Percentiles rank a stretch among this genome's conserved stretches.
These are phyloP conservation scores for Pezicula neosporulosa DNA, from an alignment of 2,329 filamentous ascomycete species.

Conservation along the genomic window DNA sequence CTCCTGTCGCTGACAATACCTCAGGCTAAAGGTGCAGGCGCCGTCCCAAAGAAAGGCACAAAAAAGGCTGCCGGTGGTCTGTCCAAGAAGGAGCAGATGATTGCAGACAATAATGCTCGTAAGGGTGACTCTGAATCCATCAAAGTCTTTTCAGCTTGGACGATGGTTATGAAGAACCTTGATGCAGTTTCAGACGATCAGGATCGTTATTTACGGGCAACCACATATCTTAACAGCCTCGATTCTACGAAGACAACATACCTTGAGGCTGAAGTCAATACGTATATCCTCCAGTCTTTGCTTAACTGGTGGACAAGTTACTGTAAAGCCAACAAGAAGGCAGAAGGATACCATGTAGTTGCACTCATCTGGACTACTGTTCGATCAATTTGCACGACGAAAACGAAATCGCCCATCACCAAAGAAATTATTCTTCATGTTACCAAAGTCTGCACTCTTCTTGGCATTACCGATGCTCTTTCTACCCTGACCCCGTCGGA, in stretches of 20 bases:
- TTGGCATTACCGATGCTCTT: constrained; percentile 30
- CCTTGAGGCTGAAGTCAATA: constrained; percentile 30
- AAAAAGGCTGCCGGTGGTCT: constrained; percentile 37
- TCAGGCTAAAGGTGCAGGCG: constrained; percentile 8
- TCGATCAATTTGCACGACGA: constrained; percentile 33
- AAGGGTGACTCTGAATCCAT: constrained; percentile 25
- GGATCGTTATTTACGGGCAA: constrained; percentile 24
- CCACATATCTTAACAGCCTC: constrained; percentile 25
- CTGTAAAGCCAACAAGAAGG: constrained; percentile 29
- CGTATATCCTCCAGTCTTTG: constrained; percentile 46
- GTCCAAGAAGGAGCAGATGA: constrained; percentile 31
- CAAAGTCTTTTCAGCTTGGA: constrained; percentile 28
- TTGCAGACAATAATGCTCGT: constrained; percentile 25
- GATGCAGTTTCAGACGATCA: constrained; percentile 23
- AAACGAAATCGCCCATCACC: constrained; percentile 35
- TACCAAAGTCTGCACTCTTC: constrained; percentile 25
- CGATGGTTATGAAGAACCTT: constrained; percentile 24
- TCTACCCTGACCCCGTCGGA: constrained; percentile 12
- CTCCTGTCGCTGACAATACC: not conserved
- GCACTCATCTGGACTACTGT: constrained; percentile 43
- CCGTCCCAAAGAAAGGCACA: constrained; percentile 20
- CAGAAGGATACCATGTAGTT: constrained; percentile 35
- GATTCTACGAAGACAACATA: constrained; percentile 22
- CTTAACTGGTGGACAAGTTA: constrained; percentile 44
- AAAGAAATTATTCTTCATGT: constrained; percentile 35